Percentiles rank a stretch among this genome's conserved stretches.
Conservation (phyloP, 1,139 yeast species). For the Geotrichum reessii region DNA sequence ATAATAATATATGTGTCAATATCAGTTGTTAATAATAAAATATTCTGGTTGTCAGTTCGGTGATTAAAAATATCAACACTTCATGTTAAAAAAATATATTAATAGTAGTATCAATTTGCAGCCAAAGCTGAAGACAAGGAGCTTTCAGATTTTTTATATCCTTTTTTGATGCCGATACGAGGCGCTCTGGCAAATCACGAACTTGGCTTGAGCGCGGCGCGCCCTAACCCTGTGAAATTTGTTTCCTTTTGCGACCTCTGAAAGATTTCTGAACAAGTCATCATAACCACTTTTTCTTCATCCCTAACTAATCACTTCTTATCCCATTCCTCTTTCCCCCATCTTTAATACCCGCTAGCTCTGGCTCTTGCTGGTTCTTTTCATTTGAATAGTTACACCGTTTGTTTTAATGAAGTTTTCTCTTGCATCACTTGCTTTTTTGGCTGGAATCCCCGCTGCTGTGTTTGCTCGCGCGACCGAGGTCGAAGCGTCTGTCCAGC, state of each 20-base stretch:
- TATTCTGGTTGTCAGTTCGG: too few relatives aligned
- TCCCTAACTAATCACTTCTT: neutral
- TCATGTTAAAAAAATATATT: too few relatives aligned
- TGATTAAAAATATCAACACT: too few relatives aligned
- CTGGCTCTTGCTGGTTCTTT: neutral
- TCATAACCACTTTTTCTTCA: neutral
- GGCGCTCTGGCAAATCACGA: neutral
- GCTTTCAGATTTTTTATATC: neutral
- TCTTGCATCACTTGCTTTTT: conserved; percentile 5
- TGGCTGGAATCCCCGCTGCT: conserved; percentile 4
- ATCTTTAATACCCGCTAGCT: neutral
- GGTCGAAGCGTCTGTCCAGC: neutral
- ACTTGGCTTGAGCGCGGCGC: neutral
- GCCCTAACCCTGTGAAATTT: neutral
- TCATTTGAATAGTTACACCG: neutral
- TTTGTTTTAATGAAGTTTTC: conserved; percentile 9
- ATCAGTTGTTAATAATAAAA: too few relatives aligned
- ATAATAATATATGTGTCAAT: too few relatives aligned
- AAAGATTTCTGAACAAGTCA: neutral
- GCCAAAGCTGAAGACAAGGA: too few relatives aligned
- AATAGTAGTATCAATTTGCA: too few relatives aligned
- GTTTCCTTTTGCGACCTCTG: neutral
- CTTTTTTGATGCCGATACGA: neutral
- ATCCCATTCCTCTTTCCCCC: neutral
- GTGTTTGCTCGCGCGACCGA: conserved; percentile 6